Evolutionary conservation across 169 alveolate species (phyloP).

Genomic region (Theileria equi): DNA sequence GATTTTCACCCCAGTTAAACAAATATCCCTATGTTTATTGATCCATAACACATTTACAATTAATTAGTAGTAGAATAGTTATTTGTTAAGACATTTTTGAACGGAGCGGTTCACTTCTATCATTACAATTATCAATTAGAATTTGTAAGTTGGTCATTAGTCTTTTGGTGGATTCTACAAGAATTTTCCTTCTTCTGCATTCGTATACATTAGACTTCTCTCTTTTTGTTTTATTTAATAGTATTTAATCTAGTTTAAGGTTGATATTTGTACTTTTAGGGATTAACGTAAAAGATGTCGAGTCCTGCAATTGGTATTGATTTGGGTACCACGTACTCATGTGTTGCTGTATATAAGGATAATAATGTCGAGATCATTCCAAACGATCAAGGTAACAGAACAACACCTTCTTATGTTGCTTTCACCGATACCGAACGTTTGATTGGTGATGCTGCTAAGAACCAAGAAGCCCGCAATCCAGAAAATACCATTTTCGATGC

Average conservation of each 20-base stretch:
- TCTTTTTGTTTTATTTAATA: not conserved
- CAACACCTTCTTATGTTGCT: constrained; percentile 98
- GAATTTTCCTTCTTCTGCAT: not conserved
- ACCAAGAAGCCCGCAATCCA: constrained; percentile 94
- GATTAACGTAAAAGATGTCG: constrained; percentile 28
- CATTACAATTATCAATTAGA: too few species aligned
- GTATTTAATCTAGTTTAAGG: too few species aligned
- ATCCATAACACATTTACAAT: too few species aligned
- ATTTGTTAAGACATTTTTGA: too few species aligned
- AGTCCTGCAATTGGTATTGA: constrained; percentile 90
- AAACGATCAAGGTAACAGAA: constrained; percentile 97
- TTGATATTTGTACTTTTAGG: too few species aligned
- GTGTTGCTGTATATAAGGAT: constrained; percentile 94
- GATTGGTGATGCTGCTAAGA: constrained; percentile 97
- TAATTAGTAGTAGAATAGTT: too few species aligned
- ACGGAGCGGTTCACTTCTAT: too few species aligned
- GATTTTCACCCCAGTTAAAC: too few species aligned
- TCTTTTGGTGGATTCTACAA: not conserved
- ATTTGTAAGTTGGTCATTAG: not conserved
- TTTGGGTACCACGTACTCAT: constrained; percentile 94
- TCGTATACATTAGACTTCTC: not conserved
- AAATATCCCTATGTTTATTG: too few species aligned
- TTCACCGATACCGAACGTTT: constrained; percentile 96
- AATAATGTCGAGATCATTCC: constrained; percentile 95
- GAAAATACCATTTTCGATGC: constrained; percentile 95